A percentile compares a stretch with the other conserved stretches of the same genome.
These are phyloP conservation scores for Salix brachista DNA, from an alignment of 345 rosid genomes.

Conservation along the genomic window DNA sequence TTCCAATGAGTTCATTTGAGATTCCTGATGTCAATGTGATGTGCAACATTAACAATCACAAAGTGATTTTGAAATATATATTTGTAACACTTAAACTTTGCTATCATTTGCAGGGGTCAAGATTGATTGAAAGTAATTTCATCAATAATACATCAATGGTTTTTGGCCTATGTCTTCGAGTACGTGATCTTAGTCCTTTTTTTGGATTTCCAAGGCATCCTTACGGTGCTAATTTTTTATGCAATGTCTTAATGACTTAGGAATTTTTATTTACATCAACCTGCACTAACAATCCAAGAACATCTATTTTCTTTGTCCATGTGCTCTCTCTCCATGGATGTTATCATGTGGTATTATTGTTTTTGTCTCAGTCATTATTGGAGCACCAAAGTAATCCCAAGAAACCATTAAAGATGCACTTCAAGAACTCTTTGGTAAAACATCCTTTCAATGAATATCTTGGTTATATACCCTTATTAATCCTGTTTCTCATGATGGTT, in stretches of 20 bases:
- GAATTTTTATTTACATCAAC: background rate
- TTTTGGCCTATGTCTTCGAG: constrained; percentile 80
- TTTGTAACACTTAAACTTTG: constrained; percentile 6
- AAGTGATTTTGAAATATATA: background rate
- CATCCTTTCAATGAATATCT: background rate
- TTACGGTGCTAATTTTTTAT: constrained; percentile 1
- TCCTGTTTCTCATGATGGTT: background rate
- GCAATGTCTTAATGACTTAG: background rate
- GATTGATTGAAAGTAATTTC: constrained; percentile 87
- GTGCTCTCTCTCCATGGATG: background rate
- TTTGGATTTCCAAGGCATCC: constrained; percentile 15
- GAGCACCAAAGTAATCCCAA: constrained; percentile 90
- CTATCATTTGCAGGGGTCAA: constrained; percentile 61
- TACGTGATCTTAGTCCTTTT: constrained; percentile 32
- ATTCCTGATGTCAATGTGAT: background rate
- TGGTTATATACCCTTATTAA: background rate
- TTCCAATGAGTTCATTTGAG: background rate
- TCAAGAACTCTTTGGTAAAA: constrained; percentile 79
- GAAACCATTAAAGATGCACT: constrained; percentile 81
- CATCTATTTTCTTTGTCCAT: background rate
- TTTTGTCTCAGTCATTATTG: constrained; percentile 54
- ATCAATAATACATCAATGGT: constrained; percentile 96
- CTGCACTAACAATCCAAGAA: too few species aligned
- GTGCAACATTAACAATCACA: background rate
- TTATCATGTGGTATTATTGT: constrained; percentile 10